These are phyloP conservation scores for Allium cepa DNA, from an alignment of 106 monocot species.

Conservation along the genomic window DNA sequence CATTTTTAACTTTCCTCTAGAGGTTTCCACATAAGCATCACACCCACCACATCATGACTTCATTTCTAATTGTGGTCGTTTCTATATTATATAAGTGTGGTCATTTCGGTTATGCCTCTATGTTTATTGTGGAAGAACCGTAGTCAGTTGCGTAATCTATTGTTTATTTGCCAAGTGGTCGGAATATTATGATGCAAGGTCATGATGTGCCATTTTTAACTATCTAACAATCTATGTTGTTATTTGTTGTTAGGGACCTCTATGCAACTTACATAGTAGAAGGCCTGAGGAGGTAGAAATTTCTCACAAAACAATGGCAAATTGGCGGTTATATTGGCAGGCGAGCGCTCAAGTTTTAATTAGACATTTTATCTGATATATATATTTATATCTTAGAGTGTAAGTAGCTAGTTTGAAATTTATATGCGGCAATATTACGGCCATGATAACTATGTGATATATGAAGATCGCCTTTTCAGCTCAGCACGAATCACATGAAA, in stretches of 20 bases:
- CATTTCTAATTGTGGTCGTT: neutral
- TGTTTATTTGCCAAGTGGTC: neutral
- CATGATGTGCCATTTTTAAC: neutral
- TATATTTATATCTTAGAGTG: neutral
- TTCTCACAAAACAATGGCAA: neutral
- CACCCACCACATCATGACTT: neutral
- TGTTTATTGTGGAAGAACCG: neutral
- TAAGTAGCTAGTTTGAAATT: constrained; percentile 2
- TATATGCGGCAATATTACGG: neutral
- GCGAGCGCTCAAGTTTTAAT: neutral
- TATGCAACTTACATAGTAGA: constrained; percentile 62
- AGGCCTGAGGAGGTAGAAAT: constrained; percentile 36
- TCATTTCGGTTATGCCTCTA: neutral
- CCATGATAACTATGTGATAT: neutral
- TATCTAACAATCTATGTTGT: neutral
- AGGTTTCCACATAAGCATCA: constrained; percentile 1
- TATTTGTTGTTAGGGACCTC: constrained; percentile 33
- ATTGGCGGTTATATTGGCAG: neutral
- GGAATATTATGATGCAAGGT: neutral
- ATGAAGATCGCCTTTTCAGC: no score
- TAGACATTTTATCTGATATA: neutral
- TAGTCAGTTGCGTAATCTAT: constrained; percentile 3
- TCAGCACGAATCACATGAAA: neutral
- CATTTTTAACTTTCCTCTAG: neutral
- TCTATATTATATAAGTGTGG: neutral